Evolutionary conservation across 495 filamentous ascomycete species (phyloP).

Genomic region (Xylaria curta): DNA sequence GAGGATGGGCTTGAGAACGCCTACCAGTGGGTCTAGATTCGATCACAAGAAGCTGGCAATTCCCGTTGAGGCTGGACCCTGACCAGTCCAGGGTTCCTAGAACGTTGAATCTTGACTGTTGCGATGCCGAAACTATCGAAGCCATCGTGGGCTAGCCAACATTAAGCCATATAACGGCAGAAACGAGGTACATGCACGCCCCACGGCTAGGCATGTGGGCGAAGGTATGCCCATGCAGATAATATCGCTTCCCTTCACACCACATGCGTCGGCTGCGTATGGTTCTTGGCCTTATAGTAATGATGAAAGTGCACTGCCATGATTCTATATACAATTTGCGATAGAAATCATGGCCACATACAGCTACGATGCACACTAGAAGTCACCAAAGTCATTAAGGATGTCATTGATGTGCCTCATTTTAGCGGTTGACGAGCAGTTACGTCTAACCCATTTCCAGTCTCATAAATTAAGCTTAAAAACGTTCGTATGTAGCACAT

Average conservation of each 20-base stretch:
- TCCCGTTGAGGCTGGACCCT: conserved; percentile 18
- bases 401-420: not conserved
- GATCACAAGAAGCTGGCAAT: conserved; percentile 6
- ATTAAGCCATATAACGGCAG: conserved; percentile 18
- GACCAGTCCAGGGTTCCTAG: conserved; percentile 1
- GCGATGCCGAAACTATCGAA: conserved; percentile 27
- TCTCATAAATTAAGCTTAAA: not conserved
- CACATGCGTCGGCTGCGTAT: conserved; percentile 3
- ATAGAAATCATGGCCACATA: not conserved
- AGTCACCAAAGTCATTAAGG: not conserved
- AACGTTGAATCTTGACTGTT: conserved; percentile 20
- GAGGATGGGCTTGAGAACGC: conserved; percentile 40
- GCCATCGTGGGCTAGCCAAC: conserved; percentile 25
- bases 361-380: not conserved
- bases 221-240: not conserved
- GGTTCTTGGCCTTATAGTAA: not conserved
- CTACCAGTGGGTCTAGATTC: conserved; percentile 40
- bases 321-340: not conserved
- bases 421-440: not conserved
- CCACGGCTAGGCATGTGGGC: conserved; percentile 1
- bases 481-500: not conserved
- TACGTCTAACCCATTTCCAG: not conserved
- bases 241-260: not conserved
- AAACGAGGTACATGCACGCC: conserved; percentile 9
- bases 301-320: conserved; percentile 1